Evolutionary conservation across 2,329 filamentous ascomycete species (phyloP).

Genomic region (Fusarium burgessii): DNA sequence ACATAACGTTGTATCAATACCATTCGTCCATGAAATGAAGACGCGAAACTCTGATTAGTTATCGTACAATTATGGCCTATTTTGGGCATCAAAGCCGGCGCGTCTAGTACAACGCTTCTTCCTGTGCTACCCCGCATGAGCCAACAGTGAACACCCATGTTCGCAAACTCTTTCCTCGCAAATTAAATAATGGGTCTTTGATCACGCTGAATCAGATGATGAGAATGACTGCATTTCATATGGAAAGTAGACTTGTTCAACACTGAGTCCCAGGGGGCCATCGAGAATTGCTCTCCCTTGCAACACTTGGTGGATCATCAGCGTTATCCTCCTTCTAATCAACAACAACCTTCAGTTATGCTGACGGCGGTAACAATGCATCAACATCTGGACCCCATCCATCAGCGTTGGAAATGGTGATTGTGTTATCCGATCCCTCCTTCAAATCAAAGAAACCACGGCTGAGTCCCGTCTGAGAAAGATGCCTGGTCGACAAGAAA

Average conservation of each 20-base stretch:
- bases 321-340: too few relatives aligned
- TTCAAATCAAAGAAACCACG: conserved; percentile 62
- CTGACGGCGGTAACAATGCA: conserved; percentile 63
- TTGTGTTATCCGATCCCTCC: conserved; percentile 59
- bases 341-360: not conserved
- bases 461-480: conserved; percentile 57
- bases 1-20: not conserved
- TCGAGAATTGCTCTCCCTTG: not conserved
- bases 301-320: not conserved
- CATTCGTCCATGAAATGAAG: not conserved
- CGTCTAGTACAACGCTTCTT: not conserved
- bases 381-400: conserved; percentile 56
- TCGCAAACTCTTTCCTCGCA: conserved; percentile 8
- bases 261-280: too few relatives aligned
- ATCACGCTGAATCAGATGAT: too few relatives aligned
- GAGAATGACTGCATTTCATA: too few relatives aligned
- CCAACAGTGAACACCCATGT: not conserved
- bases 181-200: not conserved
- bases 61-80: not conserved
- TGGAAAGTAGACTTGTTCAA: too few relatives aligned
- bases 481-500: conserved; percentile 62
- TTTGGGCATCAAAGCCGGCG: not conserved
- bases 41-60: not conserved
- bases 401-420: conserved; percentile 60
- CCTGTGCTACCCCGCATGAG: not conserved